Percentiles rank a stretch among this genome's conserved stretches.
Evolutionary conservation across 78 protist genomes (phyloP).

Genomic region (Dictyostelium purpureum): DNA sequence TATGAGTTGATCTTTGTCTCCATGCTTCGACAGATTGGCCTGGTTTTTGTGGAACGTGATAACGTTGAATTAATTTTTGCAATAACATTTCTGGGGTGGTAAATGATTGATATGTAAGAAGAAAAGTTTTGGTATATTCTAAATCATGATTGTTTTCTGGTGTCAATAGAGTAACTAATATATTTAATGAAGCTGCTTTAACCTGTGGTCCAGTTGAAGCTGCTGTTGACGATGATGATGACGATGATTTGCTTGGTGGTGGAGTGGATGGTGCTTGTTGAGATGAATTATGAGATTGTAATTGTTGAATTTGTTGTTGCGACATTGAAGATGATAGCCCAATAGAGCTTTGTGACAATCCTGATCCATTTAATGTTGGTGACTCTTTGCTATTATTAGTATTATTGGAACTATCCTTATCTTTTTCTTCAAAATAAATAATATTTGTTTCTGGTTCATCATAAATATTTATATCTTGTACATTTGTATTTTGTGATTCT

Average conservation of each 20-base stretch:
- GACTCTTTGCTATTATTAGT: background rate
- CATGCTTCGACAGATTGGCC: slow-evolving; percentile 29
- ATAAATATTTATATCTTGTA: slow-evolving; percentile 70
- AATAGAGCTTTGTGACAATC: background rate
- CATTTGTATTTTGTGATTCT: background rate
- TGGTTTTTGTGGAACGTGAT: slow-evolving; percentile 65
- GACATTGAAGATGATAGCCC: background rate
- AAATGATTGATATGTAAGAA: slow-evolving; percentile 81
- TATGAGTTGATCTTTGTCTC: slow-evolving; percentile 42
- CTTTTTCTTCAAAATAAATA: slow-evolving; percentile 56
- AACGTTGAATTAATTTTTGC: slow-evolving; percentile 74
- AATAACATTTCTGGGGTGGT: slow-evolving; percentile 75
- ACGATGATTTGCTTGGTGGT: background rate
- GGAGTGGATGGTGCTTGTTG: background rate
- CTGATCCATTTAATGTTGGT: background rate
- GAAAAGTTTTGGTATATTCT: slow-evolving; percentile 67
- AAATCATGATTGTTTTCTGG: slow-evolving; percentile 76
- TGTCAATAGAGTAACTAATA: slow-evolving; percentile 49
- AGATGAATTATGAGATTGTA: too few relatives aligned
- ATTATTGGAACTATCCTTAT: background rate
- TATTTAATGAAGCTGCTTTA: slow-evolving; percentile 74
- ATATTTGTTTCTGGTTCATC: slow-evolving; percentile 69
- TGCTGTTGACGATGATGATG: background rate
- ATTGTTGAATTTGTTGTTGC: too few relatives aligned
- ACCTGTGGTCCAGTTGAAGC: background rate